Evolutionary conservation across 331 rosid species (phyloP).

Genomic region (Arachis monticola): DNA sequence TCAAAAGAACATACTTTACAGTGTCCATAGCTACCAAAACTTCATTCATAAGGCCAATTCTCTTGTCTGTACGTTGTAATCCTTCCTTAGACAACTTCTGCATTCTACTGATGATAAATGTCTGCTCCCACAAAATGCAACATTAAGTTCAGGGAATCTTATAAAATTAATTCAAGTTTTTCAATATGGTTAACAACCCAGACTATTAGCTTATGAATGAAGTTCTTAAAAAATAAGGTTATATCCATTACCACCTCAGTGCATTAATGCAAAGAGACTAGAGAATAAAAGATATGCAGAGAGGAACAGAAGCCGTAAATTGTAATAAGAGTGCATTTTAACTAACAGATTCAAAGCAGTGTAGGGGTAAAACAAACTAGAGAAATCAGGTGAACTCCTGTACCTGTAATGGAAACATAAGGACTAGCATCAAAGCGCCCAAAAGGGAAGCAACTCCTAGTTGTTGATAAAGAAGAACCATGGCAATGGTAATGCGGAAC

Average conservation of each 20-base stretch:
- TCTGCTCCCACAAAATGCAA: constrained; percentile 63
- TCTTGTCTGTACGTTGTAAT: constrained; percentile 87
- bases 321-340: not conserved
- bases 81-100: constrained; percentile 88
- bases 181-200: too few species aligned
- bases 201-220: constrained; percentile 20
- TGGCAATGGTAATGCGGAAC: constrained; percentile 63
- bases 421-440: constrained; percentile 74
- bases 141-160: constrained; percentile 17
- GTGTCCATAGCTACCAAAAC: constrained; percentile 95
- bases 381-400: constrained; percentile 15
- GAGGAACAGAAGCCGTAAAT: constrained; percentile 24
- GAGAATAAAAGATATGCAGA: constrained; percentile 9
- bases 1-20: constrained; percentile 69
- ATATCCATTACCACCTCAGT: constrained; percentile 20
- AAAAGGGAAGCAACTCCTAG: constrained; percentile 90
- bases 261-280: constrained; percentile 27
- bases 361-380: constrained; percentile 11
- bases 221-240: constrained; percentile 19
- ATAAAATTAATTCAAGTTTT: constrained; percentile 13
- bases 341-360: not conserved
- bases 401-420: constrained; percentile 87
- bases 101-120: constrained; percentile 83
- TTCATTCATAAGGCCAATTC: constrained; percentile 97
- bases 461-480: constrained; percentile 88